These are phyloP conservation scores for Fraxinus xanthoxyloides DNA, from an alignment of 305 asterid species.

Conservation along the genomic window DNA sequence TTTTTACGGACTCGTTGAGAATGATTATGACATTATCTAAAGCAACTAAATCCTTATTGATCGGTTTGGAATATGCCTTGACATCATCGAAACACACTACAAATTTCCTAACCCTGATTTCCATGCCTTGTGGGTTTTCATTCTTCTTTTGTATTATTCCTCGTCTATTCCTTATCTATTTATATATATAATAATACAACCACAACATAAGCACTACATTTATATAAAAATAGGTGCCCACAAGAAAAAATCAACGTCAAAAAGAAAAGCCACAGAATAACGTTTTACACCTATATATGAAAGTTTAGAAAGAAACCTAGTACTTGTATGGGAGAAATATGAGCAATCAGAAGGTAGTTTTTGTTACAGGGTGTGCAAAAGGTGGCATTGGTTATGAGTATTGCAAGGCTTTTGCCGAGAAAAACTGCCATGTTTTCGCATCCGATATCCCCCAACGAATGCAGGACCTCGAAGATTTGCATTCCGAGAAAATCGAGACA, in stretches of 20 bases:
- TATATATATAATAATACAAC: neutral
- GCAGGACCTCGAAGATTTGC: constrained; percentile 42
- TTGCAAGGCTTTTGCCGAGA: constrained; percentile 72
- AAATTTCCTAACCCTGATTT: neutral
- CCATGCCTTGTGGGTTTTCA: neutral
- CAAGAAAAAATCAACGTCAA: neutral
- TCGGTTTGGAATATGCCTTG: neutral
- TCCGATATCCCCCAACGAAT: constrained; percentile 40
- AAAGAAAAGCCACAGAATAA: neutral
- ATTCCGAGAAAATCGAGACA: constrained; percentile 38
- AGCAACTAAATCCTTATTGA: neutral
- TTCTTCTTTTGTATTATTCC: neutral
- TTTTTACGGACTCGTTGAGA: neutral
- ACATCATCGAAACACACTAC: neutral
- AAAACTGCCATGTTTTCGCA: constrained; percentile 59
- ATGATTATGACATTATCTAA: neutral
- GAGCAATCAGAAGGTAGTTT: constrained; percentile 46
- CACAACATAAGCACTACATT: neutral
- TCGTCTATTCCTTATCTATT: neutral
- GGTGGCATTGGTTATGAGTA: constrained; percentile 81
- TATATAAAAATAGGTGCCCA: neutral
- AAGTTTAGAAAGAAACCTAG: neutral
- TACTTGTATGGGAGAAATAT: constrained; percentile 2
- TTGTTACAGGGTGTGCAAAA: constrained; percentile 71
- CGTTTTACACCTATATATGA: neutral